Percentiles rank a stretch among this genome's conserved stretches.
These are phyloP conservation scores for Chalciporus sp. DNA, from an alignment of 1,284 basidiomycete genomes.

Conservation along the genomic window DNA sequence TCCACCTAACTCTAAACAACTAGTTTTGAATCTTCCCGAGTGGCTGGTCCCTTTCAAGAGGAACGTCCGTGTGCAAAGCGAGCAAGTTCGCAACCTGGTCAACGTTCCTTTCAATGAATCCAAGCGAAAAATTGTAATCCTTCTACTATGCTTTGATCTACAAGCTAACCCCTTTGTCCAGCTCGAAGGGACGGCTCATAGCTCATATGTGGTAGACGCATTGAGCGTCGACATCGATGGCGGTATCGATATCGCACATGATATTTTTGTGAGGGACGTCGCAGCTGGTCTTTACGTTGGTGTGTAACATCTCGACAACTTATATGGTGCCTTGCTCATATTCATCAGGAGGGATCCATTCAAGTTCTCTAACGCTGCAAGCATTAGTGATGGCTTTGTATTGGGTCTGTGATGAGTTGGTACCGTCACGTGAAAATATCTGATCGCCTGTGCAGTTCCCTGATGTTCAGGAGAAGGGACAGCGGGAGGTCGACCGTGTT, in stretches of 20 bases:
- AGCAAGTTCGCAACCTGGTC: conserved; percentile 10
- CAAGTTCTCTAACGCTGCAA: conserved; percentile 8
- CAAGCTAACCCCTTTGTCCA: not conserved
- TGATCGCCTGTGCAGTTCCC: conserved; percentile 2
- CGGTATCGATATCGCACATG: not conserved
- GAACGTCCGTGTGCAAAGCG: not conserved
- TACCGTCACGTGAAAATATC: not conserved
- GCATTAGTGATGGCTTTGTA: conserved; percentile 4
- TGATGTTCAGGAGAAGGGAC: conserved; percentile 5
- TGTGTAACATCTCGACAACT: not conserved
- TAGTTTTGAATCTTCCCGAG: conserved; percentile 4
- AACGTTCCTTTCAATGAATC: conserved; percentile 7
- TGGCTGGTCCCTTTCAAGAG: conserved; percentile 10
- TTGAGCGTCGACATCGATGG: not conserved
- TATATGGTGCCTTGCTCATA: not conserved
- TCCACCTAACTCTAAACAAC: not conserved
- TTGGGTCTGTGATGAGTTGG: not conserved
- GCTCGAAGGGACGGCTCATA: conserved; percentile 5
- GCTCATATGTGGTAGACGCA: conserved; percentile 5
- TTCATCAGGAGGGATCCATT: conserved; percentile 3
- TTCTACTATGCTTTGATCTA: not conserved
- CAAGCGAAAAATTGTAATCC: conserved; percentile 3
- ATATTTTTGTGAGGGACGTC: conserved; percentile 3
- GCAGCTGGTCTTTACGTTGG: conserved; percentile 8
- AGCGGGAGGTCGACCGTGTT: not conserved